Percentiles rank a stretch among this genome's conserved stretches.
These are phyloP conservation scores for Grifola frondosa DNA, from an alignment of 1,284 basidiomycete genomes.

Conservation along the genomic window DNA sequence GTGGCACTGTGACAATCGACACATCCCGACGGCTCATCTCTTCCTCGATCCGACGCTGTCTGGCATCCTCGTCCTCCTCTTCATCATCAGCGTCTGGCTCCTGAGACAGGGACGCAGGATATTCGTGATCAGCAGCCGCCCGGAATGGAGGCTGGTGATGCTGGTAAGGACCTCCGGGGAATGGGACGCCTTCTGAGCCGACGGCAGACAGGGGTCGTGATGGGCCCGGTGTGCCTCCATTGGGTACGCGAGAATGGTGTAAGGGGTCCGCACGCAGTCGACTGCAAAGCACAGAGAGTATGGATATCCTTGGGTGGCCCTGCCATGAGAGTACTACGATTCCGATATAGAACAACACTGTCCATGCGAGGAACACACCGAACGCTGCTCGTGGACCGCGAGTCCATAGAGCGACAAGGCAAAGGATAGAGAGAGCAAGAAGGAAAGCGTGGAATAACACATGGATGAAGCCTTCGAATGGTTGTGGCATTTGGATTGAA, in stretches of 20 bases:
- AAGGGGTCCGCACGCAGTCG: conserved; percentile 41
- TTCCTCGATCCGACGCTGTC: conserved; percentile 72
- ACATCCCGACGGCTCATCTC: conserved; percentile 78
- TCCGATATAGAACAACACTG: conserved; percentile 51
- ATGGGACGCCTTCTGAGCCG: conserved; percentile 46
- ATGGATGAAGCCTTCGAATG: conserved; percentile 45
- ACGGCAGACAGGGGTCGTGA: conserved; percentile 38
- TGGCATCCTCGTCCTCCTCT: conserved; percentile 68
- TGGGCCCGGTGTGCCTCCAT: conserved; percentile 31
- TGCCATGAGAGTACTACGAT: conserved; percentile 56
- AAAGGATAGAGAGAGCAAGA: conserved; percentile 55
- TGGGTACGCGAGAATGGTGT: conserved; percentile 18
- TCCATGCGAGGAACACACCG: conserved; percentile 63
- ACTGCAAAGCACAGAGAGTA: conserved; percentile 49
- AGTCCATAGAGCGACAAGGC: conserved; percentile 58
- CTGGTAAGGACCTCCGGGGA: conserved; percentile 57
- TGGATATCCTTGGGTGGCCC: conserved; percentile 55
- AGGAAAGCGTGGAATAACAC: conserved; percentile 57
- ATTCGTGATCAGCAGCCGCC: conserved; percentile 46
- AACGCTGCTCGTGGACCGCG: conserved; percentile 56
- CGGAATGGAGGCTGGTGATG: conserved; percentile 62
- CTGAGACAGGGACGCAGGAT: conserved; percentile 31
- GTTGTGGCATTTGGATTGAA: conserved; percentile 40
- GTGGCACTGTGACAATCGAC: conserved; percentile 77
- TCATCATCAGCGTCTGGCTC: conserved; percentile 58